These are phyloP conservation scores for Mycena haematopus DNA, from an alignment of 768 basidiomycete species.

Conservation along the genomic window DNA sequence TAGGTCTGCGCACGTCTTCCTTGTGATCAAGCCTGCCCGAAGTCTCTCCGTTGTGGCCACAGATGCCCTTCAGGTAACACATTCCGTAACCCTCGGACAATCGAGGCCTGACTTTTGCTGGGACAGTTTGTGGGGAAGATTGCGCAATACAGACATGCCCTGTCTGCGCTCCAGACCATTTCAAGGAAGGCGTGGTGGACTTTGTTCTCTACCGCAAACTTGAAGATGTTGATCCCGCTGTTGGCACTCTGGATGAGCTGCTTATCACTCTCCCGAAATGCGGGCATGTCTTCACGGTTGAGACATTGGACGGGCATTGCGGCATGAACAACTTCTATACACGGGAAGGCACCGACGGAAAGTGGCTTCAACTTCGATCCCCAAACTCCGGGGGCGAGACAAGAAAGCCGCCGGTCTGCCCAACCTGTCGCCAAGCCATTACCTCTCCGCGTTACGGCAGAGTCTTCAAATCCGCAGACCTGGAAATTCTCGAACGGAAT, in stretches of 20 bases:
- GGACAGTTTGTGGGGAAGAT: constrained; percentile 69
- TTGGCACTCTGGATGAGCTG: constrained; percentile 51
- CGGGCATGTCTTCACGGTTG: constrained; percentile 71
- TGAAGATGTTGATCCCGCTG: constrained; percentile 50
- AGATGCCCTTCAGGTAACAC: constrained; percentile 66
- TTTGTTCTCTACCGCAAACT: constrained; percentile 60
- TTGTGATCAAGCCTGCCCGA: constrained; percentile 61
- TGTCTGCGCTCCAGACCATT: constrained; percentile 48
- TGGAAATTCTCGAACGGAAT: constrained; percentile 73
- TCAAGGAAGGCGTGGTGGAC: constrained; percentile 58
- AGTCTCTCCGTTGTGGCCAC: constrained; percentile 63
- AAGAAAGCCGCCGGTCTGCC: constrained; percentile 59
- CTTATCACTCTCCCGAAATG: constrained; percentile 69
- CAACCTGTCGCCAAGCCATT: constrained; percentile 65
- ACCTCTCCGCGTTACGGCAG: constrained; percentile 67
- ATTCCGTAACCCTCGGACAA: not conserved
- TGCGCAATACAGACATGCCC: constrained; percentile 63
- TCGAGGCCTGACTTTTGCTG: constrained; percentile 4
- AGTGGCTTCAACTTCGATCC: constrained; percentile 52
- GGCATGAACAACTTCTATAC: constrained; percentile 58
- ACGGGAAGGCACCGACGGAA: constrained; percentile 39
- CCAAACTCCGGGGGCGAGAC: constrained; percentile 35
- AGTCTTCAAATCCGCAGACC: constrained; percentile 62
- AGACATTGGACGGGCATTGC: constrained; percentile 70
- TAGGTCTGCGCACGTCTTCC: constrained; percentile 72